Evolutionary conservation across 768 basidiomycete species (phyloP), one percentile per base, ranked within the genome.

Genomic region (Mycena kentingensis): DNA sequence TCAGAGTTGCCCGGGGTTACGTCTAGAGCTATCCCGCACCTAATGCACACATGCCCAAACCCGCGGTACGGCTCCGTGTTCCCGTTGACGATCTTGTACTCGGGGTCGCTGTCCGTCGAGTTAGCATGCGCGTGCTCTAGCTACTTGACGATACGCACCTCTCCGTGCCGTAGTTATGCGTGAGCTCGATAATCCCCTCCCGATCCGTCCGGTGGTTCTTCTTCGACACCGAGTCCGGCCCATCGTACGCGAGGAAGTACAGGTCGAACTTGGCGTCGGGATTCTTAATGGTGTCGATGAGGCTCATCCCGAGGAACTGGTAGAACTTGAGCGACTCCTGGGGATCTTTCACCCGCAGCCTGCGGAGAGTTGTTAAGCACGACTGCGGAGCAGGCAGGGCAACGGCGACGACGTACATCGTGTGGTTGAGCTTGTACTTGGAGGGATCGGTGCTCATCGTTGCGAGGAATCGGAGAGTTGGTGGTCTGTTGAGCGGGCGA

Each of bases 161-260:
- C 73, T 98, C 96, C 51, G 92, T 91, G 50, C 94, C 91, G 67
- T 93, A 90, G 75, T 94, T 93, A 73, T 89, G 85, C 2, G 88
- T 93, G 42, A 93, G 78, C 67, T 95, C 90, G 52, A 93, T 81
- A 59, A 93, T 70, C 46, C 85, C 88, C 34, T 34, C 46, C 48
- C 19, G 26, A 22, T 19, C 7, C 44, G 46, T 29, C 52, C 55
- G 48, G 55, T 82, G 90, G 92, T 79, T 93, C 87, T 41, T 91
- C 82, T 41, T 73, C 62, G 63, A 81, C 81, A 21, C 73, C 71
- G 37, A 83, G 1, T 67, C 52, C 2, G 80, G 77, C 27, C 81
- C 62, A 36, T 76, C 78, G 59, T 82, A 96, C 2, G 84, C 93
- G 46, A 96, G 81, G 78, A 93, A 94, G 72, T 90, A 93, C 26